Percentiles rank a stretch among this genome's conserved stretches.
Evolutionary conservation across 371 early-diverging fungal genomes (phyloP).

Genomic region (Dentiscutata heterogama): DNA sequence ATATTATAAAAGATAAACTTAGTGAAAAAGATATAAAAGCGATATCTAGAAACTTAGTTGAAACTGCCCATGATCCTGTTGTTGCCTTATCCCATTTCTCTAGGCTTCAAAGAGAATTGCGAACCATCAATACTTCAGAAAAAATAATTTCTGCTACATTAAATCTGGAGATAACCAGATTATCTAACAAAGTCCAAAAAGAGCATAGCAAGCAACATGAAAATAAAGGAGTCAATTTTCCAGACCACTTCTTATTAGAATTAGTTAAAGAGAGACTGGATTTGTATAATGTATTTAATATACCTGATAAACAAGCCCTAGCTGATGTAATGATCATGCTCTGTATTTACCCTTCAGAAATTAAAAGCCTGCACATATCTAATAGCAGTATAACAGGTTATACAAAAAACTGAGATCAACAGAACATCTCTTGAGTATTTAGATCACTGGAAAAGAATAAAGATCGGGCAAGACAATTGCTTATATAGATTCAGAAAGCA

Average conservation of each 20-base stretch:
- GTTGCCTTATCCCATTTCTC: neutral
- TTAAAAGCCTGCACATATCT: no score
- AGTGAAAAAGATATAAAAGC: neutral
- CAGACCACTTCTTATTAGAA: no score
- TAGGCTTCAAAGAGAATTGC: no score
- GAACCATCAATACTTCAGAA: no score
- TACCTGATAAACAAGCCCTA: neutral
- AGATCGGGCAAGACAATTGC: neutral
- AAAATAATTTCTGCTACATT: no score
- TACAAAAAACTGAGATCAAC: neutral
- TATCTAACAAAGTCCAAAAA: neutral
- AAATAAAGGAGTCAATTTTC: neutral
- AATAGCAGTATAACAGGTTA: no score
- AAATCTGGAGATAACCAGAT: neutral
- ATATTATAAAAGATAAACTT: no score
- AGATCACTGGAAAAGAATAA: neutral
- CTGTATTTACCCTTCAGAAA: no score
- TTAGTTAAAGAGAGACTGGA: no score
- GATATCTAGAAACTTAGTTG: neutral
- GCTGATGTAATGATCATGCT: neutral
- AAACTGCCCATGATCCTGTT: neutral
- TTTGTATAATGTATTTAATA: no score
- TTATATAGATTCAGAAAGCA: neutral
- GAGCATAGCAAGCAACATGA: neutral
- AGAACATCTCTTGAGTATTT: neutral